Percentiles rank a stretch among this genome's conserved stretches.
phyloP scores from a whole-genome alignment of 345 rosid species.

The sweet orange (Citrus sinensis) region DNA sequence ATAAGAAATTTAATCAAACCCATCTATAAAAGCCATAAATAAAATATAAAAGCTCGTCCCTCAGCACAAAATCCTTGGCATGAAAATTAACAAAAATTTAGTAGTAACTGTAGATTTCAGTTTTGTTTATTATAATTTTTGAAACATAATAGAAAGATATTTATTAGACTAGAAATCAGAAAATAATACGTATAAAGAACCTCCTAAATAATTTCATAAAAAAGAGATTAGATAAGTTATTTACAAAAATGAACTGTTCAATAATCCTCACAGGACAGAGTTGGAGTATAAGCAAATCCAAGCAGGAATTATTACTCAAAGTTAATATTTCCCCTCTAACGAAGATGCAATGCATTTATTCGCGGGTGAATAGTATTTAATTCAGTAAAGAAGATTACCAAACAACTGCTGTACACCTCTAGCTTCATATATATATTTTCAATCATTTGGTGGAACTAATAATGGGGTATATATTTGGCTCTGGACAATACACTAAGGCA shows the following conservation, averaged over 20 bases:
- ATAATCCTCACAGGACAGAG: neutral
- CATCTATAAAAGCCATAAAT: neutral
- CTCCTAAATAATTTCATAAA: neutral
- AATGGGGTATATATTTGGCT: no score
- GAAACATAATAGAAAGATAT: neutral
- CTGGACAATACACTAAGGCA: no score
- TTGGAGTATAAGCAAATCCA: neutral
- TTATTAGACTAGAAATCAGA: neutral
- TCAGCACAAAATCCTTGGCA: neutral
- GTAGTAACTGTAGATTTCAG: neutral
- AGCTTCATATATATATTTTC: no score
- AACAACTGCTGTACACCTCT: no score
- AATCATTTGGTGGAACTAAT: no score
- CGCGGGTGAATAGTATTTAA: neutral
- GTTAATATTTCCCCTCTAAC: neutral
- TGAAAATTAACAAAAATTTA: neutral
- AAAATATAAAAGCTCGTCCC: neutral
- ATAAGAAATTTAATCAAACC: neutral
- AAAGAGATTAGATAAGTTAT: neutral
- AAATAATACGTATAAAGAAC: neutral
- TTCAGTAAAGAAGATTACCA: no score
- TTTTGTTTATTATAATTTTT: neutral
- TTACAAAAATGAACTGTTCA: neutral
- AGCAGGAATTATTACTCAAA: neutral
- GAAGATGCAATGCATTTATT: neutral